Evolutionary conservation across 2,329 filamentous ascomycete species (phyloP).

Genomic region (Pseudonectria foliicola): DNA sequence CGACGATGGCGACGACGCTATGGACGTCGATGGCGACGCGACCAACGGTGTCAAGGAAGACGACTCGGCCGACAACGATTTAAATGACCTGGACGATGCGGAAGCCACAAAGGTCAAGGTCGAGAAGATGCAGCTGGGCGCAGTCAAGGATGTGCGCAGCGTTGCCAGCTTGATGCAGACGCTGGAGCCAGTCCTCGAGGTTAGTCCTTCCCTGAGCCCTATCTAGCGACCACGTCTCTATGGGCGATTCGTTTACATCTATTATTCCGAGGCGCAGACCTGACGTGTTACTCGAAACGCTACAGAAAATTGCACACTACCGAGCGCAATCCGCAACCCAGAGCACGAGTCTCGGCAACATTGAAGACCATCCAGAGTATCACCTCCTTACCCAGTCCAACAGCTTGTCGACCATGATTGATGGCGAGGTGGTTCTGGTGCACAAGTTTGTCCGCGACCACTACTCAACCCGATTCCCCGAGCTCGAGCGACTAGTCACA

Average conservation of each 20-base stretch:
- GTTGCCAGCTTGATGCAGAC: constrained; percentile 77
- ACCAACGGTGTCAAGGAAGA: constrained; percentile 53
- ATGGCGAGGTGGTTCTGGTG: constrained; percentile 83
- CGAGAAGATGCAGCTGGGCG: constrained; percentile 72
- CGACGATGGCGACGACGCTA: constrained; percentile 45
- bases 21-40: constrained; percentile 32
- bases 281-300: constrained; percentile 51
- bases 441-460: constrained; percentile 97
- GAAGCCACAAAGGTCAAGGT: constrained; percentile 70
- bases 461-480: constrained; percentile 89
- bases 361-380: constrained; percentile 90
- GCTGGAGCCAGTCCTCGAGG: constrained; percentile 73
- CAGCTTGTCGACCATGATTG: constrained; percentile 82
- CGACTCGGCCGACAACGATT: constrained; percentile 32
- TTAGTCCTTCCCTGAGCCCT: constrained; percentile 42
- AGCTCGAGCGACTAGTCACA: constrained; percentile 81
- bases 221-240: constrained; percentile 10
- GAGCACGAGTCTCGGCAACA: constrained; percentile 64
- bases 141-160: constrained; percentile 69
- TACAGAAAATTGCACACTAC: constrained; percentile 73
- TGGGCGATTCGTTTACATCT: constrained; percentile 55
- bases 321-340: constrained; percentile 61
- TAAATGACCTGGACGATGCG: constrained; percentile 52
- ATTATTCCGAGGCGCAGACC: constrained; percentile 51
- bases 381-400: constrained; percentile 83